Evolutionary conservation across 768 basidiomycete genomes (phyloP).

Genomic region (Mycena rosella): DNA sequence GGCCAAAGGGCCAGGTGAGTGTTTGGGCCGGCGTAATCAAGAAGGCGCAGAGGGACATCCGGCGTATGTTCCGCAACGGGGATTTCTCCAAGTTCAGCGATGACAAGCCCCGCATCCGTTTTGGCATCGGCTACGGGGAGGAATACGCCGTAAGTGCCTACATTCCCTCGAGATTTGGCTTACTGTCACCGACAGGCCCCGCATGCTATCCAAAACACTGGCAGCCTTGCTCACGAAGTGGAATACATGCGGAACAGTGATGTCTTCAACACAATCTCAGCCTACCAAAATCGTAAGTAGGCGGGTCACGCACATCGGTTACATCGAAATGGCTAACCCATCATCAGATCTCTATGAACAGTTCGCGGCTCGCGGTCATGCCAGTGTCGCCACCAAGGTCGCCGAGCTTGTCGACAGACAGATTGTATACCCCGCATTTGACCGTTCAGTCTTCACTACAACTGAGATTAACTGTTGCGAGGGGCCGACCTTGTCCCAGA

Average conservation of each 20-base stretch:
- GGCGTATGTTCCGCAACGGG: background rate
- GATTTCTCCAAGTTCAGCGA: background rate
- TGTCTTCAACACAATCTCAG: background rate
- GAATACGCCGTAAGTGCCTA: background rate
- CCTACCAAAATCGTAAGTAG: slow-evolving; percentile 21
- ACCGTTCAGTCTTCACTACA: slow-evolving; percentile 8
- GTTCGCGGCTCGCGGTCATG: background rate
- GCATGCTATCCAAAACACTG: background rate
- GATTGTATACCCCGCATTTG: background rate
- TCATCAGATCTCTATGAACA: slow-evolving; percentile 4
- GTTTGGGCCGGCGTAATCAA: background rate
- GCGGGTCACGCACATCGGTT: too few relatives aligned
- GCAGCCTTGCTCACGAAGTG: background rate
- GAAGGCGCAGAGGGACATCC: rapidly evolving
- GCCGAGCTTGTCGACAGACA: background rate
- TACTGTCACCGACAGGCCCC: background rate
- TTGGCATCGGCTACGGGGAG: background rate
- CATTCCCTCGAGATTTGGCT: background rate
- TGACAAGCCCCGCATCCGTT: background rate
- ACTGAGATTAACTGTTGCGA: background rate
- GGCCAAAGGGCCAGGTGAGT: background rate
- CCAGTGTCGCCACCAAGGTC: background rate
- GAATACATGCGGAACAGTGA: background rate
- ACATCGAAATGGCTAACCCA: background rate
- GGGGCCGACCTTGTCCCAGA: background rate